Evolutionary conservation across 2,329 filamentous ascomycete species (phyloP).

Genomic region (Aspergillus felis): DNA sequence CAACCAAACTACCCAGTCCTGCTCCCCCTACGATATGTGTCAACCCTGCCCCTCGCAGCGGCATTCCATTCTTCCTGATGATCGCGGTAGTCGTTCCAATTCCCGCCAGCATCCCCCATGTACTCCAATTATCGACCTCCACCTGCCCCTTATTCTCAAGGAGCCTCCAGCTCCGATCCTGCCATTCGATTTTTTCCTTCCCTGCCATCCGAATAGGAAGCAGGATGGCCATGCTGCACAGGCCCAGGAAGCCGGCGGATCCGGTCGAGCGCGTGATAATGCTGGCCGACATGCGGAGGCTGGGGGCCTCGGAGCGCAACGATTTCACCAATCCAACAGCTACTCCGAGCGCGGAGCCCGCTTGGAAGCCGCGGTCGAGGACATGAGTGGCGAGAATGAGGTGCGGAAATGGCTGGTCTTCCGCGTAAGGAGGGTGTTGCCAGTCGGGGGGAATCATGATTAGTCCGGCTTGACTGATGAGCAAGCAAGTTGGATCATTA

Average conservation of each 20-base stretch:
- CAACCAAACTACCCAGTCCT: constrained; percentile 5
- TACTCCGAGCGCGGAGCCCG: constrained; percentile 50
- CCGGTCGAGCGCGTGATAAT: constrained; percentile 36
- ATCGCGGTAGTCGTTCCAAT: not conserved
- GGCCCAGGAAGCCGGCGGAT: constrained; percentile 44
- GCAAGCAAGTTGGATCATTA: not conserved
- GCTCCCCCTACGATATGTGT: not conserved
- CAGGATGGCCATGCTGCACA: constrained; percentile 43
- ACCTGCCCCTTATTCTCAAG: constrained; percentile 56
- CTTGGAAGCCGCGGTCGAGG: constrained; percentile 52
- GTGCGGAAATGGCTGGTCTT: constrained; percentile 57
- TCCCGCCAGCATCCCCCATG: constrained; percentile 2
- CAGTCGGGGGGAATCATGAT: constrained; percentile 26
- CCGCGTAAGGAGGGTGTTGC: constrained; percentile 56
- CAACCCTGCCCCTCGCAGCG: not conserved
- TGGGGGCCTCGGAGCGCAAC: constrained; percentile 15
- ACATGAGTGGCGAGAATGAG: constrained; percentile 59
- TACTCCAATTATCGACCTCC: constrained; percentile 10
- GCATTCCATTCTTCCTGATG: not conserved
- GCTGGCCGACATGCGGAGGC: constrained; percentile 34
- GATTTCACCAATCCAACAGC: constrained; percentile 30
- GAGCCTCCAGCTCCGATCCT: constrained; percentile 60
- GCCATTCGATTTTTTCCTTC: constrained; percentile 59
- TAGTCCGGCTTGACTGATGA: not conserved
- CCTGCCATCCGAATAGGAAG: constrained; percentile 52